These are phyloP conservation scores for Apiotrichum mycotoxinovorans DNA, from an alignment of 1,284 basidiomycete species.

Conservation along the genomic window DNA sequence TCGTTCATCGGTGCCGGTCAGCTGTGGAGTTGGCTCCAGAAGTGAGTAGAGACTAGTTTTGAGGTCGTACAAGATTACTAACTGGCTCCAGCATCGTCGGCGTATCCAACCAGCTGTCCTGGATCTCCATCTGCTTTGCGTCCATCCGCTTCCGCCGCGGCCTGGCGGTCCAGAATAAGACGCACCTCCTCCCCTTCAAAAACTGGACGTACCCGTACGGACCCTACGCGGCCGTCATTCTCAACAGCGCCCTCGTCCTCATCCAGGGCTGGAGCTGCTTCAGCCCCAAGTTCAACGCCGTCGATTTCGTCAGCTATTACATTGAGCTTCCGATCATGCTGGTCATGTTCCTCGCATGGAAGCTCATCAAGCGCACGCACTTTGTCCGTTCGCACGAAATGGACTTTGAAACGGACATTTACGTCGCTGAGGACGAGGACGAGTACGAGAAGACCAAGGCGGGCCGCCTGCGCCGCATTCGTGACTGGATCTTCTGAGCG, in stretches of 20 bases:
- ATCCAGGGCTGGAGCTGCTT: conserved; percentile 58
- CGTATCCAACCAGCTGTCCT: conserved; percentile 51
- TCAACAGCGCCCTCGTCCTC: conserved; percentile 40
- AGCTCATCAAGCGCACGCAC: conserved; percentile 36
- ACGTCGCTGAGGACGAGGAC: conserved; percentile 58
- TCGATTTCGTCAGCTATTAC: conserved; percentile 36
- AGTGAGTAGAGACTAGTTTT: conserved; percentile 1
- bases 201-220: conserved; percentile 39
- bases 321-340: conserved; percentile 73
- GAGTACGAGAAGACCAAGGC: background rate
- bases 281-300: conserved; percentile 25
- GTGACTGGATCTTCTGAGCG: background rate
- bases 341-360: conserved; percentile 60
- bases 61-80: conserved; percentile 4
- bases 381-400: conserved; percentile 30
- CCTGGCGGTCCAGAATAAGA: conserved; percentile 64
- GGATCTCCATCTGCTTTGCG: conserved; percentile 76
- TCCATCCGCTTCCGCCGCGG: conserved; percentile 77
- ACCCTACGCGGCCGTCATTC: conserved; percentile 33
- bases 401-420: conserved; percentile 53
- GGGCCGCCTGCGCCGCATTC: background rate
- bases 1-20: conserved; percentile 53
- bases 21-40: conserved; percentile 18
- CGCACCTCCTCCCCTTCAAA: conserved; percentile 60
- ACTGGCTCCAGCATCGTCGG: conserved; percentile 22